Conservation (phyloP, 2,329 filamentous ascomycete species). For the Fusarium vanettenii region DNA sequence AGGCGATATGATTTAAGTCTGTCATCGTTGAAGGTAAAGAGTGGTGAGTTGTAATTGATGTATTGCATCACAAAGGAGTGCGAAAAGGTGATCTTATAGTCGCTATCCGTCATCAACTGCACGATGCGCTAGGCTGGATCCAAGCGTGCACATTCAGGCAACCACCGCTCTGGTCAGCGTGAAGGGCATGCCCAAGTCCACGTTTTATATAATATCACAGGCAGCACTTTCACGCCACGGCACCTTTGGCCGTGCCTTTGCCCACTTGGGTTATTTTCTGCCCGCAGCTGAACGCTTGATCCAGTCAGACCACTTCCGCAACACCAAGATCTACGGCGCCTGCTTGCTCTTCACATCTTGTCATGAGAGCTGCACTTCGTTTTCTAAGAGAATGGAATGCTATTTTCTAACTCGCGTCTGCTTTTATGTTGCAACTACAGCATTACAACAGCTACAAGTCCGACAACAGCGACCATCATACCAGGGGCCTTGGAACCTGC, state of each 20-base stretch:
- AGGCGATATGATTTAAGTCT: background rate
- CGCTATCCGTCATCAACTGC: background rate
- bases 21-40: background rate
- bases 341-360: background rate
- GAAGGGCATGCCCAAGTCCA: no score
- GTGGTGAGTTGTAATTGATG: background rate
- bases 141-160: background rate
- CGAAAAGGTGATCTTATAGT: background rate
- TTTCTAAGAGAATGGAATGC: background rate
- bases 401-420: background rate
- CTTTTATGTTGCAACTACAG: background rate
- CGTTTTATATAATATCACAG: background rate
- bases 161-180: background rate
- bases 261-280: background rate
- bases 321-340: background rate
- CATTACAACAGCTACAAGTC: slow-evolving; percentile 12
- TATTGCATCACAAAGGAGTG: background rate
- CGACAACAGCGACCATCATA: slow-evolving; percentile 7
- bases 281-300: background rate
- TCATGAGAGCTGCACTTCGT: background rate
- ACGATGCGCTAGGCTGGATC: background rate
- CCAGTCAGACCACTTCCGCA: background rate
- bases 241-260: background rate
- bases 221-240: background rate
- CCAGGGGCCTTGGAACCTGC: slow-evolving; percentile 13